A percentile compares a stretch with the other conserved stretches of the same genome.
phyloP scores from a whole-genome alignment of 2,329 filamentous ascomycete genomes.

The Pestalotiopsis sp. region DNA sequence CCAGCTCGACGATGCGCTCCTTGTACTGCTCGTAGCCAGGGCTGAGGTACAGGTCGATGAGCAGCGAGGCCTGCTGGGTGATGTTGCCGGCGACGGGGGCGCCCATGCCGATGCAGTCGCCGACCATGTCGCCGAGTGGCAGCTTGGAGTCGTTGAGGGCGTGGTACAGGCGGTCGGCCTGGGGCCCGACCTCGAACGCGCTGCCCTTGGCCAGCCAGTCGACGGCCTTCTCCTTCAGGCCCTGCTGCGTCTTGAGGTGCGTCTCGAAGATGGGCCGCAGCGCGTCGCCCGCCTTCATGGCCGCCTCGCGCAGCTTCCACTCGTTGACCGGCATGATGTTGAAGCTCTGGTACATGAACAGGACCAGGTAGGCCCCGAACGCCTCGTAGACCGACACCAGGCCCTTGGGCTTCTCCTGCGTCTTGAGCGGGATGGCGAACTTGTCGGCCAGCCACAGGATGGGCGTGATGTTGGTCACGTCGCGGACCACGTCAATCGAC shows the following conservation, averaged over 20 bases:
- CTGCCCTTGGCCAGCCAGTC: slow-evolving; percentile 51
- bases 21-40: slow-evolving; percentile 53
- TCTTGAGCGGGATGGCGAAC: slow-evolving; percentile 71
- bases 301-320: slow-evolving; percentile 45
- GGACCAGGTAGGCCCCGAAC: slow-evolving; percentile 45
- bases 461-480: slow-evolving; percentile 70
- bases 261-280: slow-evolving; percentile 44
- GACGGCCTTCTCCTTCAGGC: slow-evolving; percentile 42
- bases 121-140: slow-evolving; percentile 49
- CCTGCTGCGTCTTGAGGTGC: slow-evolving; percentile 48
- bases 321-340: slow-evolving; percentile 53
- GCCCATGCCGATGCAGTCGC: slow-evolving; percentile 51
- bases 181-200: slow-evolving; percentile 49
- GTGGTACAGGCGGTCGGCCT: slow-evolving; percentile 55
- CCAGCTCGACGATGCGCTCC: slow-evolving; percentile 51
- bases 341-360: slow-evolving; percentile 56
- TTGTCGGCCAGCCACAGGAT: slow-evolving; percentile 64
- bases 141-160: slow-evolving; percentile 48
- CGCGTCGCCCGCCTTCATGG: slow-evolving; percentile 39
- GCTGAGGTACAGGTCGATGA: slow-evolving; percentile 56
- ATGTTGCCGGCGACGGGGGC: slow-evolving; percentile 53
- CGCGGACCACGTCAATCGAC: slow-evolving; percentile 73
- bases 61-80: slow-evolving; percentile 54
- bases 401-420: slow-evolving; percentile 60
- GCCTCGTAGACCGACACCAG: slow-evolving; percentile 47